Evolutionary conservation across 148 eudicot genomes (phyloP).

Genomic region (Vaccinium macrocarpon): DNA sequence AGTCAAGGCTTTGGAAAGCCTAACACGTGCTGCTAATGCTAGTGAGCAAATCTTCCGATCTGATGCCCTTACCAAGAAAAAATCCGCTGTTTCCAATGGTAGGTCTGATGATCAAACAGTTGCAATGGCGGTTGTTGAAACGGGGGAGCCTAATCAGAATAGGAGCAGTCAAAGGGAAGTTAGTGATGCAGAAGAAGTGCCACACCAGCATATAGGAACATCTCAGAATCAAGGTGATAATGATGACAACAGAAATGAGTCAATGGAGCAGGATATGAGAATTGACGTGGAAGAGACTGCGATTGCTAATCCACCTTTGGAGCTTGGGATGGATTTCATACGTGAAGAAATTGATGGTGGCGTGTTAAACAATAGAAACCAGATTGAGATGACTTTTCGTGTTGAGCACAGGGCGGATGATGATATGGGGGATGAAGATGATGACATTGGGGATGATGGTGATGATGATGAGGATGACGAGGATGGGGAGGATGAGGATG

Average conservation of each 20-base stretch:
- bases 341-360: constrained; percentile 76
- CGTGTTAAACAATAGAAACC: constrained; percentile 44
- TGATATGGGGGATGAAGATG: constrained; percentile 89
- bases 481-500: constrained; percentile 92
- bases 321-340: constrained; percentile 59
- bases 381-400: constrained; percentile 71
- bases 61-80: constrained; percentile 68
- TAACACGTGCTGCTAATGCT: constrained; percentile 89
- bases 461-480: constrained; percentile 89
- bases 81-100: constrained; percentile 40
- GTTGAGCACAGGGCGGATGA: constrained; percentile 73
- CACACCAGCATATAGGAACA: constrained; percentile 35
- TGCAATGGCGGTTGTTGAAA: constrained; percentile 30
- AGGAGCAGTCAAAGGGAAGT: constrained; percentile 38
- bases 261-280: constrained; percentile 67
- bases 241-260: constrained; percentile 35
- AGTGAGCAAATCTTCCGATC: constrained; percentile 67
- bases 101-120: constrained; percentile 45
- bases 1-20: constrained; percentile 79
- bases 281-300: constrained; percentile 44
- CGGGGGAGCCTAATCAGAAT: constrained; percentile 36
- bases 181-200: constrained; percentile 34
- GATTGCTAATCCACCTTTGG: constrained; percentile 40
- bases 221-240: constrained; percentile 39
- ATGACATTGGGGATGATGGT: constrained; percentile 93